Base-by-base conservation (phyloP, 495 filamentous ascomycete species). In the Trichoderma orchidacearum region DNA sequence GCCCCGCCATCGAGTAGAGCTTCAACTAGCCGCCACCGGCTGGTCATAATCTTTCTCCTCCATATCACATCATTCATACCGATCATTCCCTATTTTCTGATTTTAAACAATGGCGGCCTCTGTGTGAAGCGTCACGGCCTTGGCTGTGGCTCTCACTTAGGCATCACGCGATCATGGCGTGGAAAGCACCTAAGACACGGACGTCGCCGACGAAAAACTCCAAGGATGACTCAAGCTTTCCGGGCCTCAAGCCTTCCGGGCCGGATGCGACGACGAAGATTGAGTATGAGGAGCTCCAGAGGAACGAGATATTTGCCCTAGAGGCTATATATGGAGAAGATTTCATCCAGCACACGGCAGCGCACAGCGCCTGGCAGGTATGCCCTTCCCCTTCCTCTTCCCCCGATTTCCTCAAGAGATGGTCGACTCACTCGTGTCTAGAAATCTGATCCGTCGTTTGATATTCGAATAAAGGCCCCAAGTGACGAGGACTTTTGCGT, bases 251-350 rank as follows among this genome's bases (percentile, higher is more conserved):
- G 55, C 62, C 68, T 53, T 21, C 70, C 29, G 70, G 67, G 57
- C 59, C 55, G 48, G 68, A 66, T 27, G 38, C 65, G 36, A 59
- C 60, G 17, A 51, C 64, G 1, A 71, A 66, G 48, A 84, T 85
- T 15, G 81, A 93, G 63, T 95, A 96, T 69, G 77, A 83, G 41
- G 84, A 93, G 64, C 82, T 85, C 21, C 93, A 97, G 72, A 73
- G 85, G 56, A 84, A 95, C 65, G 93, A 98, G 73, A 75, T 92
- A 31, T 84, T 94, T 69, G 93, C 83, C 12, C 74, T 98, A 51
- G 76, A 85, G 55, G 88, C 94, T 5, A 96, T 98, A 36, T 98
- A 93, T 64, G 86, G 85, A 63, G 90, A 96, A 51, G 93, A 97
- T 64, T 97, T 86, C 65, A 72, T 83, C 61, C 80, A 89, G 59